Conservation (phyloP, 768 basidiomycete species). For the Cyclocybe cylindracea region DNA sequence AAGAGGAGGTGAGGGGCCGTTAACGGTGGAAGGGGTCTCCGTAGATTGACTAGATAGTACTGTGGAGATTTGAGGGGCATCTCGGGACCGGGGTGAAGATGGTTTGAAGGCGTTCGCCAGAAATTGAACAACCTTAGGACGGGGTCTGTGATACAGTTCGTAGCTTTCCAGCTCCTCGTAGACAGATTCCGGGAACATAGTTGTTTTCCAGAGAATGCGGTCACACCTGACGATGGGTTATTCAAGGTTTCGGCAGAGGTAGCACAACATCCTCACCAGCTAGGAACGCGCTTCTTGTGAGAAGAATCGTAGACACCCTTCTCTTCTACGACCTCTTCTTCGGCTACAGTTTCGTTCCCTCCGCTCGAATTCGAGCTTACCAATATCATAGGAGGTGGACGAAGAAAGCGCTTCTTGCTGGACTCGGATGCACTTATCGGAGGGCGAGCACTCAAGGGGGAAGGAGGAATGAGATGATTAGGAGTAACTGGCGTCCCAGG, state of each 20-base stretch:
- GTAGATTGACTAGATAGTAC: too few species aligned
- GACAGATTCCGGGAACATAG: conserved; percentile 47
- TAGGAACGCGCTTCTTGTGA: conserved; percentile 79
- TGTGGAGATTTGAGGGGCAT: neutral
- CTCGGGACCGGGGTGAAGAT: neutral
- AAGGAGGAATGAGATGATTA: neutral
- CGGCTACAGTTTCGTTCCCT: conserved; percentile 31
- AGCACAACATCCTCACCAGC: conserved; percentile 55
- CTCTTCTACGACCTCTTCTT: conserved; percentile 34
- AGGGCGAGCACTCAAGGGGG: conserved; percentile 1
- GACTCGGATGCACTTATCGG: neutral
- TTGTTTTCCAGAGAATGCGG: conserved; percentile 82
- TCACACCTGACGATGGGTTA: conserved; percentile 61
- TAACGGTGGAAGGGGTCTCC: too few species aligned
- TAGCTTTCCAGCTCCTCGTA: conserved; percentile 34
- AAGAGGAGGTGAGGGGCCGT: too few species aligned
- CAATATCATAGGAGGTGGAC: conserved; percentile 29
- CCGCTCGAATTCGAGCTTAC: conserved; percentile 25
- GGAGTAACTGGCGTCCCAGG: conserved; percentile 10
- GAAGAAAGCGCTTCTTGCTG: conserved; percentile 15
- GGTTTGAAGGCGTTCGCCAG: neutral
- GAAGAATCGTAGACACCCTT: conserved; percentile 81
- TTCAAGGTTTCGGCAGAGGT: neutral
- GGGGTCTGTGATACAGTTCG: conserved; percentile 29
- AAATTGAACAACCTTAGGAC: conserved; percentile 31